phyloP scores from a whole-genome alignment of 179 eudicot genomes.

The Pouteria campechiana region DNA sequence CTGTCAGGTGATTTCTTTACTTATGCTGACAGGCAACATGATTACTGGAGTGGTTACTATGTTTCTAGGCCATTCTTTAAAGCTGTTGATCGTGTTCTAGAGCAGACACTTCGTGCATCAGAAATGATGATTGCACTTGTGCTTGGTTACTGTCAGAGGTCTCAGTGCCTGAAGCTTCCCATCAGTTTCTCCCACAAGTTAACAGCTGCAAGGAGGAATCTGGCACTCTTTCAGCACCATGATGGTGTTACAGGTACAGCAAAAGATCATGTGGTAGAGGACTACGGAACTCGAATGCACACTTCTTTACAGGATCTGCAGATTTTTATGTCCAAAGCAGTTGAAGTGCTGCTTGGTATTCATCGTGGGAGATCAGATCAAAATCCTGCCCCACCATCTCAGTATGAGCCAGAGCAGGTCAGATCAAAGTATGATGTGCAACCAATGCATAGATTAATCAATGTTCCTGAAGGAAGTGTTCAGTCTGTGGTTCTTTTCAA shows the following conservation, averaged over 20 bases:
- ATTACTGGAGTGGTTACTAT: slow-evolving; percentile 99
- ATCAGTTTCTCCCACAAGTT: slow-evolving; percentile 68
- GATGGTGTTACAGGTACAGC: slow-evolving; percentile 99
- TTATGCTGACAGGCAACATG: slow-evolving; percentile 84
- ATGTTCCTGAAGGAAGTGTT: slow-evolving; percentile 45
- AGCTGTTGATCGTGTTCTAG: slow-evolving; percentile 92
- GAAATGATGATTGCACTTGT: slow-evolving; percentile 81
- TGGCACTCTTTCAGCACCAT: slow-evolving; percentile 99
- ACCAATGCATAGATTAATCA: slow-evolving; percentile 51
- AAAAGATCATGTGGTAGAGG: slow-evolving; percentile 90
- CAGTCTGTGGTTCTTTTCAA: slow-evolving; percentile 75
- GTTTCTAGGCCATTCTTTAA: slow-evolving; percentile 97
- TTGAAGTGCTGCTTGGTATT: slow-evolving; percentile 73
- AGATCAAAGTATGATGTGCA: slow-evolving; percentile 72
- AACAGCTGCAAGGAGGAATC: slow-evolving; percentile 87
- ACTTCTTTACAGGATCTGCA: slow-evolving; percentile 83
- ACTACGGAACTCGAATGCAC: slow-evolving; percentile 93
- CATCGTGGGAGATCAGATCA: slow-evolving; percentile 80
- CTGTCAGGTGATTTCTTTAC: slow-evolving; percentile 96
- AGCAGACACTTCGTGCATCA: slow-evolving; percentile 85
- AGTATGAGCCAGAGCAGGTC: slow-evolving; percentile 62
- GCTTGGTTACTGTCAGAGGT: slow-evolving; percentile 70
- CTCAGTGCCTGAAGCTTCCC: slow-evolving; percentile 79
- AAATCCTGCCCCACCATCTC: slow-evolving; percentile 54
- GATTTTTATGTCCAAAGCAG: slow-evolving; percentile 91